Conservation (phyloP, 1,139 yeast genomes). For the Tardiomyces digboiensis region DNA sequence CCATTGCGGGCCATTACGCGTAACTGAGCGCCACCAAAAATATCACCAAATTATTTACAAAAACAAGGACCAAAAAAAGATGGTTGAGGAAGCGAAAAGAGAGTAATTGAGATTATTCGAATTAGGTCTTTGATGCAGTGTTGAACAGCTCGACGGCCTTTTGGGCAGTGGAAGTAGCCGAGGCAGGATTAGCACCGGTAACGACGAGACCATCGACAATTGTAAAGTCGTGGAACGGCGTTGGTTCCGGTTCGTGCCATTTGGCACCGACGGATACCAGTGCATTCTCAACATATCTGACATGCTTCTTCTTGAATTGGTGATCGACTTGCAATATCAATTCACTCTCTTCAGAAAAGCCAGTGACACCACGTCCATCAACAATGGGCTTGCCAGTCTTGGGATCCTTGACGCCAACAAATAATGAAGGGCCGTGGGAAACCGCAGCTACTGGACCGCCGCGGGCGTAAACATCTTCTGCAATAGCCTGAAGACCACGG, state of each 20-base stretch:
- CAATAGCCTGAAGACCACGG: conserved; percentile 35
- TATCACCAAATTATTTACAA: no score
- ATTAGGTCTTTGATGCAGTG: no score
- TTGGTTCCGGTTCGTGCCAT: conserved; percentile 34
- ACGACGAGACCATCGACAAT: conserved; percentile 46
- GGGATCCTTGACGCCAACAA: conserved; percentile 36
- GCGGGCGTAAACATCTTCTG: conserved; percentile 36
- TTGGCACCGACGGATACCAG: conserved; percentile 40
- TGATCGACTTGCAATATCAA: conserved; percentile 30
- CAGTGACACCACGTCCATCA: conserved; percentile 39
- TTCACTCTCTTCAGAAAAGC: conserved; percentile 47
- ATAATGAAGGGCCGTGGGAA: conserved; percentile 57
- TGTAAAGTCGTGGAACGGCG: conserved; percentile 44
- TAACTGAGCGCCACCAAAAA: no score
- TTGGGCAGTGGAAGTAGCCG: conserved; percentile 12
- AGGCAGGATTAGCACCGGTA: conserved; percentile 58
- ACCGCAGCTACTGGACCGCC: conserved; percentile 54
- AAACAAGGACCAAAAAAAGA: no score
- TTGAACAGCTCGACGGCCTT: neutral
- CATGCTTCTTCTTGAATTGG: conserved; percentile 24
- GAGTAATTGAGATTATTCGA: no score
- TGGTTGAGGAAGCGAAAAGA: no score
- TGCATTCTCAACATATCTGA: conserved; percentile 27
- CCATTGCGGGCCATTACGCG: no score
- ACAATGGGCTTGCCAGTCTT: conserved; percentile 36